Base-by-base conservation (phyloP, 345 rosid genomes). In the Eucalyptus shirleyi region DNA sequence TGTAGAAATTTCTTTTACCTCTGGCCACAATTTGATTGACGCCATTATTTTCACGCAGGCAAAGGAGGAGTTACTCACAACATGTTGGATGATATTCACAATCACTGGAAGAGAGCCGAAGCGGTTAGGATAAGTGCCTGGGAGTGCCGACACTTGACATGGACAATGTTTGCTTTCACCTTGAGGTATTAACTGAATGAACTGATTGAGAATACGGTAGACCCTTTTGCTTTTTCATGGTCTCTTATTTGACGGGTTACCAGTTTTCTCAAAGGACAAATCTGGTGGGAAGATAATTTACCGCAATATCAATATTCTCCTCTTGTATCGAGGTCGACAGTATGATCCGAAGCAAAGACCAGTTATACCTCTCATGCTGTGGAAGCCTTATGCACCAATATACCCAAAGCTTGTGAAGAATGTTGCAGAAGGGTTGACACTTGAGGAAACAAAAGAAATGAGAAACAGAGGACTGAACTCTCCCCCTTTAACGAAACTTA, bases 341-440 rank as follows among this genome's bases (percentile, higher is more conserved):
- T 97, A 96, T 93, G 97, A 96, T 92, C 95, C 96, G 13, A 92
- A 94, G 91, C 94, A 90, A 86, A 94, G 96, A 53, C 96, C 97
- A 34, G 91, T 92, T 42, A 90, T 96, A 89, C 99, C 99, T 83
- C 93, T 94, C 87, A 96, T 96, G 99, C 90, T 98, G 26, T 98
- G 99, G 99, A 97, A 95, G 94, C 99, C 99, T 60, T 95, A 95
- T 92, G 92, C 96, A 17, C 99, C 99, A 9, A 96, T 97, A 90
- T 97, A 95, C 89, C 98, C 96, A 2, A 96, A 87, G 92, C 98
- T 97, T 86, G 96, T 96, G 87, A 95, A 94, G 93, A 94, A 94
- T 87, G 93, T 95, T 2, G 96, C 95, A 1, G 98, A 95, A 90
- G 99, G 99, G 12, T 90, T 96, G 60, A 94, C 98, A 9, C 95